Base-by-base conservation (phyloP, 371 early-diverging fungal species). In the Circinella minor region DNA sequence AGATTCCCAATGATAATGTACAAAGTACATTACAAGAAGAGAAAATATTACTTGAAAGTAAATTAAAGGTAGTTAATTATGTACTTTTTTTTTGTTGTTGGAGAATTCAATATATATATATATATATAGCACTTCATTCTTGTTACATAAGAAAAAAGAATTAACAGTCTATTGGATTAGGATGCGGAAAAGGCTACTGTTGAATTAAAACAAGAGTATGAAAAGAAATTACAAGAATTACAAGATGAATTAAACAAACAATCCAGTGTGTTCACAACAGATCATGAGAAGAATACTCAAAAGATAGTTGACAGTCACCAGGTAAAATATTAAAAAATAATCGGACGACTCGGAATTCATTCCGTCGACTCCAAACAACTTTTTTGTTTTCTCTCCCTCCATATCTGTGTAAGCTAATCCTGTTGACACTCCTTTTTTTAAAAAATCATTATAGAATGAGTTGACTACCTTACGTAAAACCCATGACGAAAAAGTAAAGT, bases 401-500 rank as follows among this genome's bases (percentile, higher is more conserved):
- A 0, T 27, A 27, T 27, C 27, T 27, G 0, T 27, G 27, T 27
- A 27, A 27, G 27, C 27, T 27, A 27, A 27, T 27, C 2, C 27
- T 27, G 27, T 2, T 27, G 27, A 27, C 27, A 27, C 27, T 27
- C 2, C 0, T 27, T 27, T n/a, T n/a, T n/a, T n/a, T n/a, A n/a
- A n/a, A n/a, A n/a, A 27, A 27, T 27, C 27, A 27, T 27, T n/a
- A 11, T 49, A 73, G 73, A 61, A 61, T 17, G 68, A 69, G 20
- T 48, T 73, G 7, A 49, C 55, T 46, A 48, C 63, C 34, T 57
- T 73, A 27, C 64, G 65, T 36, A 55, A 73, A 17, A 55, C 39
- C 4, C 73, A 73, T 36, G 63, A 69, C 3, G 66, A 59, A 34
- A 66, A 69, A 47, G 27, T 73, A 36, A 46, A 62, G 57, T 13